phyloP scores from a whole-genome alignment of 768 basidiomycete species.

The Fomitopsis pulvina region DNA sequence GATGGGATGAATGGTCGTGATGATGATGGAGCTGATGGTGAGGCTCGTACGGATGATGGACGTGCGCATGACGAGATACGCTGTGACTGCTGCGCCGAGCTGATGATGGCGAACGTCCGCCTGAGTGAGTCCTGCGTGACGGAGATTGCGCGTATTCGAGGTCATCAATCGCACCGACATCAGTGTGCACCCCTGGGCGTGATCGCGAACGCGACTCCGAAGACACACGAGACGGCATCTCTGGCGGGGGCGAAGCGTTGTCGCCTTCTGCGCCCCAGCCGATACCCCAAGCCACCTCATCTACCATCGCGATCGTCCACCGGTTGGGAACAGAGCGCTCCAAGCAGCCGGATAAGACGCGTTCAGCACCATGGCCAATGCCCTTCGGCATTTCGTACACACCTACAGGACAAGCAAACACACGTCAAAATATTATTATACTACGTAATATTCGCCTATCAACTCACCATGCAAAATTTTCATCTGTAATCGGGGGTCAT shows the following conservation, averaged over 20 bases:
- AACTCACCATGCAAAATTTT: constrained; percentile 79
- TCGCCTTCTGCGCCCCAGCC: constrained; percentile 53
- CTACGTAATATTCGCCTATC: neutral
- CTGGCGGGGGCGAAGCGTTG: constrained; percentile 25
- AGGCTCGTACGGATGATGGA: constrained; percentile 19
- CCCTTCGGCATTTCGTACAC: constrained; percentile 50
- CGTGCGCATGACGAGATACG: constrained; percentile 28
- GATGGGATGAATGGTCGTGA: constrained; percentile 14
- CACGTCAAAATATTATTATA: constrained; percentile 1
- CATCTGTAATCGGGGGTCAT: constrained; percentile 87
- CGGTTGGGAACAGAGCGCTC: constrained; percentile 52
- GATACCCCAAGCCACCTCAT: constrained; percentile 74
- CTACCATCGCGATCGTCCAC: constrained; percentile 80
- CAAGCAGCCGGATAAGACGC: constrained; percentile 75
- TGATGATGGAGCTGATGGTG: constrained; percentile 19
- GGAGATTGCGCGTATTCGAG: constrained; percentile 33
- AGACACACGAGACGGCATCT: constrained; percentile 16
- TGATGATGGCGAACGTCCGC: constrained; percentile 32
- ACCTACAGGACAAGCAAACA: constrained; percentile 34
- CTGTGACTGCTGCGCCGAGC: constrained; percentile 34
- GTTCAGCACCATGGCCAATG: constrained; percentile 56
- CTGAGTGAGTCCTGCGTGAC: constrained; percentile 40
- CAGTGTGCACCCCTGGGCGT: neutral
- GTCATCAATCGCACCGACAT: neutral
- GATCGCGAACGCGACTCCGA: constrained; percentile 6